Conservation (phyloP, 345 rosid genomes). For the Dipteronia dyeriana region DNA sequence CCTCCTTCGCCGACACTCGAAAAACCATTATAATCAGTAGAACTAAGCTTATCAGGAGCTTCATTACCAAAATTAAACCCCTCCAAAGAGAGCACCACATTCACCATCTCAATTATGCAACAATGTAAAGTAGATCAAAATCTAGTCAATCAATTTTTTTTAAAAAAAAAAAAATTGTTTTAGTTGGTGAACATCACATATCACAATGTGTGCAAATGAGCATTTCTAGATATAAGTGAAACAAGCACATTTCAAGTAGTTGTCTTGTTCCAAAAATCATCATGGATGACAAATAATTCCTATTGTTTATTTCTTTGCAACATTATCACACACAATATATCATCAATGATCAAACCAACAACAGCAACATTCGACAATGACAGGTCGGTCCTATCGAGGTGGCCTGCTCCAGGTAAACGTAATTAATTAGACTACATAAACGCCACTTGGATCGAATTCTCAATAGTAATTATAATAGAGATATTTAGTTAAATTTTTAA, state of each 20-base stretch:
- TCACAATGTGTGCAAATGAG: not conserved
- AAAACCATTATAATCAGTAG: conserved; percentile 19
- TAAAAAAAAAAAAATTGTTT: too few relatives aligned
- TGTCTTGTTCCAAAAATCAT: conserved; percentile 1
- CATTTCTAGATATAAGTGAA: conserved; percentile 3
- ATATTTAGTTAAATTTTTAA: not conserved
- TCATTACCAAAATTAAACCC: conserved; percentile 13
- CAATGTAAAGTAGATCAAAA: not conserved
- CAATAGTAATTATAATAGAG: not conserved
- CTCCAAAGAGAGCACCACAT: conserved; percentile 8
- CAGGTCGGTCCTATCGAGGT: conserved; percentile 19
- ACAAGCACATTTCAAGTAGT: not conserved
- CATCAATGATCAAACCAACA: not conserved
- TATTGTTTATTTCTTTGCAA: not conserved
- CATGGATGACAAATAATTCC: not conserved
- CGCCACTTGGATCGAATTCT: conserved; percentile 5
- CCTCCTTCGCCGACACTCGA: not conserved
- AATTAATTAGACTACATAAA: not conserved
- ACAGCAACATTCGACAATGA: not conserved
- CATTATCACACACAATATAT: not conserved
- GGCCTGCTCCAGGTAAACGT: conserved; percentile 8
- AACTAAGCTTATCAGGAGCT: conserved; percentile 25
- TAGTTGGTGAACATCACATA: not conserved
- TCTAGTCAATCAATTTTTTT: not conserved
- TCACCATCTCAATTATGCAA: conserved; percentile 20